phyloP scores from a whole-genome alignment of 257 asterid species.

The Cordia subcordata region DNA sequence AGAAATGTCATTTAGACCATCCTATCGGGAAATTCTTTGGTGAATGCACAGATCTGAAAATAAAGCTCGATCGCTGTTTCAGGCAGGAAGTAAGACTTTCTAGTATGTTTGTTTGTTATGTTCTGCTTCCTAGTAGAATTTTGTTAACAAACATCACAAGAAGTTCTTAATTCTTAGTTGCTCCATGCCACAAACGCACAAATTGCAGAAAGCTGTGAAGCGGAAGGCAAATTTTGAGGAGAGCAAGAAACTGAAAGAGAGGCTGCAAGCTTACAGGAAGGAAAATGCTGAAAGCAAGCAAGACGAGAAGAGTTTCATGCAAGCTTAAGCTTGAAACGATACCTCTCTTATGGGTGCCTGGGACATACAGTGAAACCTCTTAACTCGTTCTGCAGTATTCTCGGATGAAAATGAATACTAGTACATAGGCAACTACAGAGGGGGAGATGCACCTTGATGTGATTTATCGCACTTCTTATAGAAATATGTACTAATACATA shows the following conservation, averaged over 20 bases:
- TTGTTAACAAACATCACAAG: background rate
- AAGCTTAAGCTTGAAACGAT: constrained; percentile 6
- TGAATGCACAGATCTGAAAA: constrained; percentile 61
- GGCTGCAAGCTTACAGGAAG: constrained; percentile 36
- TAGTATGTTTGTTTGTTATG: background rate
- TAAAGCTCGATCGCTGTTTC: constrained; percentile 71
- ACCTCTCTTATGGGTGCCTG: too few relatives aligned
- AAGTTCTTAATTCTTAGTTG: background rate
- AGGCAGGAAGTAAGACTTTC: constrained; percentile 60
- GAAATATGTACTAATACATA: too few relatives aligned
- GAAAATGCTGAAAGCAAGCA: constrained; percentile 25
- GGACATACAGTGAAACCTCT: too few relatives aligned
- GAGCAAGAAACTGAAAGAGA: constrained; percentile 62
- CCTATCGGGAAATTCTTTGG: constrained; percentile 76
- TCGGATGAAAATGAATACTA: too few relatives aligned
- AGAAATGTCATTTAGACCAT: constrained; percentile 70
- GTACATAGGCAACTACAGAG: too few relatives aligned
- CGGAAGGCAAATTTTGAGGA: constrained; percentile 81
- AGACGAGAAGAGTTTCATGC: constrained; percentile 15
- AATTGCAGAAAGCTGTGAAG: constrained; percentile 69
- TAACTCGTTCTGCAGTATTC: too few relatives aligned
- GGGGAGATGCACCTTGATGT: too few relatives aligned
- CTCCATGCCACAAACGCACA: background rate
- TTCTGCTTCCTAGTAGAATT: background rate
- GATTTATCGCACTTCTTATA: too few relatives aligned